Base-by-base conservation (phyloP, 495 filamentous ascomycete species). In the Cairneyella variabilis region DNA sequence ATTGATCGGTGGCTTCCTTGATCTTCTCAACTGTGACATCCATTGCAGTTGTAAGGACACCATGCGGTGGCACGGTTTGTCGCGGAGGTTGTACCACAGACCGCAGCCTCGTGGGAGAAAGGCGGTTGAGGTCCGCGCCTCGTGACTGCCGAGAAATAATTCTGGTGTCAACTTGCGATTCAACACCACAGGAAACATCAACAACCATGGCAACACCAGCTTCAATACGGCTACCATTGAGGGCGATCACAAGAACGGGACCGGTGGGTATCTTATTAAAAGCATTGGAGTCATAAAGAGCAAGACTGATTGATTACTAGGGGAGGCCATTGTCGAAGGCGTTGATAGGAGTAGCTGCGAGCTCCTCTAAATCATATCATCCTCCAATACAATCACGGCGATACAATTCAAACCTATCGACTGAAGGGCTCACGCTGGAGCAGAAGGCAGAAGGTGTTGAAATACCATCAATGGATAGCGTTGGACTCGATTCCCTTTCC, bases 1-100 rank as follows among this genome's bases (percentile, higher is more conserved):
- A 55, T 28, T 65, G 73, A 16, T 59, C 48, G 26, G 60, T 65
- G 0, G 77, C 66, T 50, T 78, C 76, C 8, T 56, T 64, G 12
- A 71, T 70, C 32, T 64, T 66, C 16, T 71, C 62, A 55, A 70
- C 66, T 26, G 46, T 53, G 25, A 28, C n/a, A 6, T 39, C 36
- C 48, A 45, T 53, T n/a, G n/a, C n/a, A n/a, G n/a, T n/a, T n/a
- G n/a, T n/a, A n/a, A n/a, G n/a, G n/a, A n/a, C n/a, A n/a, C n/a
- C n/a, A n/a, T n/a, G n/a, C n/a, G n/a, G n/a, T n/a, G n/a, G n/a
- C n/a, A n/a, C n/a, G n/a, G n/a, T n/a, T n/a, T n/a, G n/a, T n/a
- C n/a, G n/a, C n/a, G n/a, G n/a, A n/a, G n/a, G n/a, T n/a, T n/a
- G n/a, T n/a, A n/a, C n/a, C n/a, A n/a, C n/a, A n/a, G n/a, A n/a